Base-by-base conservation (phyloP, 2,329 filamentous ascomycete species). In the Stenocarpella maydis region DNA sequence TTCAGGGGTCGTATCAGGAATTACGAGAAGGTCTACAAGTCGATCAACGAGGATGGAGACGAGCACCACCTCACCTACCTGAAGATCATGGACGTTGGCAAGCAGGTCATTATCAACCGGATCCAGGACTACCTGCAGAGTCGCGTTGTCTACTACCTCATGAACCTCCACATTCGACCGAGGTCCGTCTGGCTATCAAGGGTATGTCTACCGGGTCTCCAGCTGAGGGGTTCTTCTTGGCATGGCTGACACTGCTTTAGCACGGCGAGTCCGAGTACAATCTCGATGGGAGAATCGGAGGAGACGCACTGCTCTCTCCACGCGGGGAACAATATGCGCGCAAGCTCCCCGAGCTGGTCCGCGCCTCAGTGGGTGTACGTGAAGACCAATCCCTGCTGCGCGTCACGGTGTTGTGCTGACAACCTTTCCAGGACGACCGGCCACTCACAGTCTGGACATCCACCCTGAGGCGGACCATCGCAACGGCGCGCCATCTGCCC, bases 41-140 rank as follows among this genome's bases (percentile, higher is more conserved):
- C 94, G 1, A 93, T 99, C 76, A 93, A 97, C 74, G 92, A 92
- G 74, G 86, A 89, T 72, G 84, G 83, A 50, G 92, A 97, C 73
- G 95, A 98, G 84, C 89, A 88, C 74, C 86, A 95, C 74, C 89
- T 96, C 75, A 97, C 96, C 45, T 99, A 98, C 78, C 91, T 98
- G 78, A 98, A 99, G 82, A 92, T 99, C 78, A 97, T 98, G 86
- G 91, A 99, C 77, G 94, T 98, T 15, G 95, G 96, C 70, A 93
- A 93, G 74, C 94, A 97, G 77, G 95, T 98, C 78, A 96, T 98
- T 77, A 98, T 99, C 87, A 99, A 98, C 82, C 91, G 92, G 78
- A 97, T 99, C 77, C 91, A 94, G 78, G 96, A 99, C 81, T 99
- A 99, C 78, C 86, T 99, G 34, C 96, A 98, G 79, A 97, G 94